A percentile compares a stretch with the other conserved stretches of the same genome.
These are phyloP conservation scores for Lactarius deliciosus DNA, from an alignment of 768 basidiomycete genomes.

Conservation along the genomic window DNA sequence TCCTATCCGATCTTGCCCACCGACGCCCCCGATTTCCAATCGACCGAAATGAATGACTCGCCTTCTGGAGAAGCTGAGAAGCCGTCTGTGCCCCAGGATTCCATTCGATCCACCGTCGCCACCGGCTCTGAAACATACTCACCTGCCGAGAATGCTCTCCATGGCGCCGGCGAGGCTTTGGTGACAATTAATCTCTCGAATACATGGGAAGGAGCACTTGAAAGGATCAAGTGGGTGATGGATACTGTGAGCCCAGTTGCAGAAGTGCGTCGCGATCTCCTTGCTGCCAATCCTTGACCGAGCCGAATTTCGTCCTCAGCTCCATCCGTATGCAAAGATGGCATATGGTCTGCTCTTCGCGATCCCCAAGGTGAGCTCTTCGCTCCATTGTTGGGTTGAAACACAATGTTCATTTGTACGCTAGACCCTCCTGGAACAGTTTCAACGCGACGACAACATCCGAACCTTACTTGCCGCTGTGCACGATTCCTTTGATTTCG, in stretches of 20 bases:
- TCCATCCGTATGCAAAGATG: background rate
- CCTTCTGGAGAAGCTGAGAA: no score
- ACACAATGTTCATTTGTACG: background rate
- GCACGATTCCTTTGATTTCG: background rate
- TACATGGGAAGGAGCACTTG: background rate
- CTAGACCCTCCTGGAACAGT: background rate
- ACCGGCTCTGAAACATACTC: no score
- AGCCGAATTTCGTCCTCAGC: background rate
- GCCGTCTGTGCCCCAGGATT: no score
- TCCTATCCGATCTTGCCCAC: no score
- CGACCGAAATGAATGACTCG: no score
- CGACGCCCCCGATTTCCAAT: no score
- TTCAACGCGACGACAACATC: background rate
- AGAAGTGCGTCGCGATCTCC: background rate
- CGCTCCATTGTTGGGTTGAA: background rate
- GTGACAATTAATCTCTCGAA: background rate
- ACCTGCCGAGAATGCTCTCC: background rate
- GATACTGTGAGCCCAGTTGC: background rate
- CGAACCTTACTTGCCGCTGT: background rate
- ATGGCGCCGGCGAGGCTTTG: background rate
- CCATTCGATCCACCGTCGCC: no score
- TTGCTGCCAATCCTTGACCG: background rate
- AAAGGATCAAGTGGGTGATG: background rate
- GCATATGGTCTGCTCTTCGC: background rate
- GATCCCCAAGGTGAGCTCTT: background rate